Evolutionary conservation across 257 asterid genomes (phyloP).

Genomic region (Solanum dulcamara): DNA sequence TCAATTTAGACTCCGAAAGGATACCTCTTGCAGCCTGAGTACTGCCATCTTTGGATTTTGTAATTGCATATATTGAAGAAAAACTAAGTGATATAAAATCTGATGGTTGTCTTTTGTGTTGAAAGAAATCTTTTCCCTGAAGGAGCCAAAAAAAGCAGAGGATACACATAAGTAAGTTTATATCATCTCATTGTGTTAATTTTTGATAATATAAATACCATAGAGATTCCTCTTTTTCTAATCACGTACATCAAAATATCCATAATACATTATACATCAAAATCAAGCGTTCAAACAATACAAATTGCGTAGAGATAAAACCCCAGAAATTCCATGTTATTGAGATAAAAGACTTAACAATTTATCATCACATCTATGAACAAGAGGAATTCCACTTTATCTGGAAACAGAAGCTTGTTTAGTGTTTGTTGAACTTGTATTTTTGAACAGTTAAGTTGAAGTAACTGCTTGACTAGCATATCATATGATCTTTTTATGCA

Average conservation of each 20-base stretch:
- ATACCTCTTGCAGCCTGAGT: background rate
- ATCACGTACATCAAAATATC: background rate
- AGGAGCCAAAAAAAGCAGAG: slow-evolving; percentile 14
- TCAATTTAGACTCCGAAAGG: slow-evolving; percentile 5
- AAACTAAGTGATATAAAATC: background rate
- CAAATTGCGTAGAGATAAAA: background rate
- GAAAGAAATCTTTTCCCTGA: slow-evolving; percentile 10
- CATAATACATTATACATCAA: background rate
- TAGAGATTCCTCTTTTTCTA: background rate
- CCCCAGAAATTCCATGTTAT: background rate
- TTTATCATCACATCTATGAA: background rate
- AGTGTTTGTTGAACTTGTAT: background rate
- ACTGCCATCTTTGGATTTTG: slow-evolving; percentile 1
- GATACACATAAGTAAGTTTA: slow-evolving; percentile 15
- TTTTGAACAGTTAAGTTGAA: background rate
- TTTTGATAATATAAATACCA: background rate
- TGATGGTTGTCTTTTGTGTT: slow-evolving; percentile 10
- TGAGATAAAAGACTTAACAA: background rate
- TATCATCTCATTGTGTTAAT: background rate
- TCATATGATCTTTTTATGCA: background rate
- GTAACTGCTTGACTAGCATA: background rate
- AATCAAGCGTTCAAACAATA: background rate
- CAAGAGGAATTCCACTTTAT: background rate
- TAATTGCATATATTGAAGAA: background rate
- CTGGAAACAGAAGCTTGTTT: background rate